Evolutionary conservation across 495 filamentous ascomycete genomes (phyloP).

Genomic region (Jackrogersella minutella): DNA sequence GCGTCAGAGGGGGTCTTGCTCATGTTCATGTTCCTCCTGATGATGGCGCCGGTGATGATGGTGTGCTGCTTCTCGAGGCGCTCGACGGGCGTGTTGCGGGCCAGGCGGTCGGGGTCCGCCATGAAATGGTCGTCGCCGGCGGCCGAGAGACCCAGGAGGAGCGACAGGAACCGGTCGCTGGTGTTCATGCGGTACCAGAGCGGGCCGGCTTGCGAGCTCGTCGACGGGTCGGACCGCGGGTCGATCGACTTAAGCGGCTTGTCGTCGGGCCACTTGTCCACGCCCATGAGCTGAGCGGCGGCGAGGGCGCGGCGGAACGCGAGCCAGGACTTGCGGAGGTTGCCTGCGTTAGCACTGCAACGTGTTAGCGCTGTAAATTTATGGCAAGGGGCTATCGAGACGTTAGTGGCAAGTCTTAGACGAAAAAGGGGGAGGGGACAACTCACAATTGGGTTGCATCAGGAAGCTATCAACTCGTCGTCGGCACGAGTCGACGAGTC

Average conservation of each 20-base stretch:
- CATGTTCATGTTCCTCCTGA: constrained; percentile 51
- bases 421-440: background rate
- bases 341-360: constrained; percentile 49
- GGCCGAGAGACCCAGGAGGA: constrained; percentile 53
- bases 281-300: constrained; percentile 56
- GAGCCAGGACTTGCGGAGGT: constrained; percentile 57
- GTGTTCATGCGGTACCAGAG: constrained; percentile 49
- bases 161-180: constrained; percentile 46
- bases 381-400: too few species aligned
- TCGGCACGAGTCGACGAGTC: background rate
- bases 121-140: constrained; percentile 48
- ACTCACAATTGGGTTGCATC: too few species aligned
- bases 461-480: background rate
- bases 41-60: constrained; percentile 49
- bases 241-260: constrained; percentile 47
- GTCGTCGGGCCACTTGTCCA: constrained; percentile 42
- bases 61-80: constrained; percentile 48
- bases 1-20: constrained; percentile 15
- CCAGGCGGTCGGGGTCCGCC: constrained; percentile 42
- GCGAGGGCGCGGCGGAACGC: constrained; percentile 51
- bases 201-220: constrained; percentile 29
- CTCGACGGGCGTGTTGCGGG: constrained; percentile 40
- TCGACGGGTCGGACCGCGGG: constrained; percentile 26
- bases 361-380: background rate
- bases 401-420: background rate